Base-by-base conservation (phyloP, 768 basidiomycete genomes). In the Postia placenta region DNA sequence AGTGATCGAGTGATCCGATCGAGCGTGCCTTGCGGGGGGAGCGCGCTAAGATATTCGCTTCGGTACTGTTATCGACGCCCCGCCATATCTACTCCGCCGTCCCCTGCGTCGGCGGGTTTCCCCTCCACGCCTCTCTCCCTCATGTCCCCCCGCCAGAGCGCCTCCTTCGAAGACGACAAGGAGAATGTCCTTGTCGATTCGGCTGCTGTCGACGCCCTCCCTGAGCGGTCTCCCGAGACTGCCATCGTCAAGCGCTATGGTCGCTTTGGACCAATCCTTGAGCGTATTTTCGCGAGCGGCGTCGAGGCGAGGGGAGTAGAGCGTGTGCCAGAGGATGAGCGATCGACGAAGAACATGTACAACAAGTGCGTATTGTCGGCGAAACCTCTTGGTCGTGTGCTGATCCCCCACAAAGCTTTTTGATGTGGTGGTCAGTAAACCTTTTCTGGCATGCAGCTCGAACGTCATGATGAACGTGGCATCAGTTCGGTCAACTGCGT, bases 281-380 rank as follows among this genome's bases (percentile, higher is more conserved):
- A 53, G 37, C 69, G 59, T 56, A 61, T 77, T 11, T 76, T 78
- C 57, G 61, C 66, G 14, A 71, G 63, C 45, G 77, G 76, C 41
- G 73, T 79, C 17, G 78, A 80, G 59, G 76, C 75, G 4, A 64
- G 74, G 59, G 78, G 78, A 17, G 72, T 80, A 5, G 78, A 78
- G 52, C 72, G 78, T 11, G 73, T 79, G 0, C 74, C 73, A 14
- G 78, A 79, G 56, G 60, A 72, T 49, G 69, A 77, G 60, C 56
- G 74, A 51, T 69, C 72, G 45, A 61, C 52, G 1, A 74, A 72
- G 49, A 70, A 74, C 49, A 55, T 66, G 12, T 73, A 72, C 69
- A 74, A 74, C 56, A 72, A 72, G 70, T 70, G 42, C 39, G 67
- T 65, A 12, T 23, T 33, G 12, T 15, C 39, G 14, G 24, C n/a